Base-by-base conservation (phyloP, 2,329 filamentous ascomycete genomes). In the Paecilomyces dactylethromorphus region DNA sequence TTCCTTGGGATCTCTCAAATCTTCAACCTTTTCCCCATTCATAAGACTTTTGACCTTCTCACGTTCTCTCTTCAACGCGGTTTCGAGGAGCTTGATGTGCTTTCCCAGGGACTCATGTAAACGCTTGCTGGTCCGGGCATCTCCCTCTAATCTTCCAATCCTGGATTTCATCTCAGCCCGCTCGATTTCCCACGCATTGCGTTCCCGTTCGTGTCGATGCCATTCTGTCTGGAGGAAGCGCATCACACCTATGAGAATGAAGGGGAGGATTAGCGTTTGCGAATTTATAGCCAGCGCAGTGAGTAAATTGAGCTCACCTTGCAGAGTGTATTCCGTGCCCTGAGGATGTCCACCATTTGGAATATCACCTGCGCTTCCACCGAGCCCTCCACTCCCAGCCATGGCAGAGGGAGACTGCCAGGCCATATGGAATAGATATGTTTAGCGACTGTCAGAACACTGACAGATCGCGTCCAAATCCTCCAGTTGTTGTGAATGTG, bases 121-220 rank as follows among this genome's bases (percentile, higher is more conserved):
- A 62, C 90, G 89, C 76, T 96, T 94, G 55, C 90, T 88, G 65
- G 93, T 91, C 64, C 92, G 84, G 32, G 88, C 85, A 66, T 96
- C 91, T 57, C 94, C 94, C 77, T 99, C 94, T 64, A 97, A 85
- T 69, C 90, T 89, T 56, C 93, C 93, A 78, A 99, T 97, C 70
- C 95, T 88, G 66, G 91, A 92, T 80, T 96, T 96, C 94, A 99
- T 97, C 79, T 99, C 94, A 69, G 96, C 94, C 71, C 92, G 88
- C 77, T 99, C 94, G 73, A 99, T 99, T 76, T 99, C 94, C 94
- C 94, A 99, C 39, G 92, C 88, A 78, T 99, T 99, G 68, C 94
- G 87, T 72, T 97, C 94, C 77, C 94, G 90, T 78, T 99, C 94
- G 76, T 99, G 93, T 66, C 91, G 89, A 77, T 99, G 94, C 94